Base-by-base conservation (phyloP, 768 basidiomycete species). In the Lactarius hatsudake region DNA sequence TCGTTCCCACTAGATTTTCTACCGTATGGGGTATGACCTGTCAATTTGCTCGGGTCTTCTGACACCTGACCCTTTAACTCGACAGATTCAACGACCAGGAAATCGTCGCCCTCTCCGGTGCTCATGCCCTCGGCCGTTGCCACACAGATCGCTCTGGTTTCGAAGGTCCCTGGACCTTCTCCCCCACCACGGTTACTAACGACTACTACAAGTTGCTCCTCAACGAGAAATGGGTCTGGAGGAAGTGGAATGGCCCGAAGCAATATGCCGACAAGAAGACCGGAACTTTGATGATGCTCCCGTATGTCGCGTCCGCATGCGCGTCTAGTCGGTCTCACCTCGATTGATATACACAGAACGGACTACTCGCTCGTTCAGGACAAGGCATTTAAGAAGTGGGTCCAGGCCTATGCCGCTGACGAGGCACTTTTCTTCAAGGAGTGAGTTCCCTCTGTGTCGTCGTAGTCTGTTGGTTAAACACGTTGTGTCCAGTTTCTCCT, bases 121-220 rank as follows among this genome's bases (percentile, higher is more conserved):
- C 93, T 43, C 96, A 99, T 75, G 95, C 94, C 66, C 87, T 99
- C 55, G 96, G 97, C 28, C 92, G 96, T 75, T 96, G 94, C 84
- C 96, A 99, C 82, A 65, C 81, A 65, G 84, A 92, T 78, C 86
- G 72, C 61, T 91, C 90, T 65, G 92, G 91, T 51, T 96, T 89
- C 75, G 88, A 91, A 8, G 94, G 91, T 13, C 94, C 92, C n/a
- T 94, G 91, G 93, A 94, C 94, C 2, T 95, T 96, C 86, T 92
- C 93, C 18, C 94, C 95, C 4, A 92, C 86, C 26, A 92, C 92
- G 3, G 76, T 95, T 73, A 89, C 90, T 51, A 95, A 96, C 76
- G 92, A 93, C 74, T 96, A 81, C 81, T 95, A 80, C 86, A 87
- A 87, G 73, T 85, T 98, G 32, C 82, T 99, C 65, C 86, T 94